A percentile compares a stretch with the other conserved stretches of the same genome.
Conservation (phyloP, 2,329 filamentous ascomycete species). For the Diaporthe ilicicola region DNA sequence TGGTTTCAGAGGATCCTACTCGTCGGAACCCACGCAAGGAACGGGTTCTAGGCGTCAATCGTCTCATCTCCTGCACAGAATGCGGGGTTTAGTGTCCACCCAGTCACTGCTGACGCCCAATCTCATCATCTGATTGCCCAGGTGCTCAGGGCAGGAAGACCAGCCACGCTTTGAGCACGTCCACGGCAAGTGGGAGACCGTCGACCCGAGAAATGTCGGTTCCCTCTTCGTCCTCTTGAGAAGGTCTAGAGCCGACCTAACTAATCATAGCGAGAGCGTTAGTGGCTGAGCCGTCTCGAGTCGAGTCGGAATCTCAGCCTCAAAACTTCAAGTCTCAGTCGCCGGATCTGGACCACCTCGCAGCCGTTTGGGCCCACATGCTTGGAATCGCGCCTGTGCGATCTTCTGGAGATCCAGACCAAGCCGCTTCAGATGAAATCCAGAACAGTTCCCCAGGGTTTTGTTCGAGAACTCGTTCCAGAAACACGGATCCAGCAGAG, state of each 20-base stretch:
- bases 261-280: not conserved
- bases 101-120: not conserved
- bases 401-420: not conserved
- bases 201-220: not conserved
- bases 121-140: not conserved
- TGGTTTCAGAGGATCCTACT: slow-evolving; percentile 1
- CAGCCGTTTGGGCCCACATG: not conserved
- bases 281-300: slow-evolving; percentile 13
- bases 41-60: not conserved
- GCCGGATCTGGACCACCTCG: not conserved
- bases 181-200: not conserved
- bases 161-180: slow-evolving; percentile 5
- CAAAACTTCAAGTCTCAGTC: not conserved
- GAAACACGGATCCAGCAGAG: not conserved
- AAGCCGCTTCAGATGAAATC: slow-evolving; percentile 5
- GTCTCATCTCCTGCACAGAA: not conserved
- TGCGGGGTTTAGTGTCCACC: not conserved
- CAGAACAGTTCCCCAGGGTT: no score
- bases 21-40: not conserved
- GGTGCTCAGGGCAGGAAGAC: not conserved
- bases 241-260: not conserved
- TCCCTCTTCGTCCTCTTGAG: not conserved
- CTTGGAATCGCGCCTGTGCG: slow-evolving; percentile 1
- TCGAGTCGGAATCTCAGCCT: slow-evolving; percentile 6
- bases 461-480: not conserved